These are phyloP conservation scores for Sclerotinia glacialis DNA, from an alignment of 2,329 filamentous ascomycete species.

Conservation along the genomic window DNA sequence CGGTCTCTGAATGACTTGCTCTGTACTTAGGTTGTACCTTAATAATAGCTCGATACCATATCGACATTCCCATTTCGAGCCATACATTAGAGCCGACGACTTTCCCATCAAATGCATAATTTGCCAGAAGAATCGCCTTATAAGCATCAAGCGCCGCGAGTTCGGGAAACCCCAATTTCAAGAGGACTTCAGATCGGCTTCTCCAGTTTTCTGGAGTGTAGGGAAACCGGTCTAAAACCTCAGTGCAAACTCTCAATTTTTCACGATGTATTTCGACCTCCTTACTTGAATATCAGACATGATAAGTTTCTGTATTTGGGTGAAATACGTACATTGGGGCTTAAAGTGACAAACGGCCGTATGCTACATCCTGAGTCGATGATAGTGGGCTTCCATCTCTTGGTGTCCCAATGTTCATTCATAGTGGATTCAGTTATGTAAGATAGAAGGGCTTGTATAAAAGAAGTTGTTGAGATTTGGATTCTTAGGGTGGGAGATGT, in stretches of 20 bases:
- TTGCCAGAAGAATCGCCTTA: slow-evolving; percentile 22
- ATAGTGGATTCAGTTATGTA: not conserved
- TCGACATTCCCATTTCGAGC: not conserved
- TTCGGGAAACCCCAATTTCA: slow-evolving; percentile 22
- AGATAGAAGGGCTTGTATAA: not conserved
- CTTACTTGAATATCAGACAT: not conserved
- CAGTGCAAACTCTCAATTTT: not conserved
- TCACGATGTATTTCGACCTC: not conserved
- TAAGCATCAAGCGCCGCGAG: slow-evolving; percentile 25
- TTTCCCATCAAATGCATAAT: slow-evolving; percentile 11
- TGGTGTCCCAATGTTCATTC: not conserved
- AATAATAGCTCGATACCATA: not conserved
- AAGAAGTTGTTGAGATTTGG: not conserved
- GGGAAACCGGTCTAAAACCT: not conserved
- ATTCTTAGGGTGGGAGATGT: not conserved
- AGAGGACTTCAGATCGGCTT: slow-evolving; percentile 8
- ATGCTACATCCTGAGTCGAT: not conserved
- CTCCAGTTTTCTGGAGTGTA: slow-evolving; percentile 16
- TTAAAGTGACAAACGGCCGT: not conserved
- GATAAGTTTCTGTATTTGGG: too few relatives aligned
- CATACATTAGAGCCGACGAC: not conserved
- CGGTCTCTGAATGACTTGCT: too few relatives aligned
- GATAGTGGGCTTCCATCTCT: not conserved
- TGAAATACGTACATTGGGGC: too few relatives aligned
- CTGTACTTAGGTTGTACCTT: not conserved